Evolutionary conservation across 73 alveolate species (phyloP), one percentile per base, ranked within the genome.

Genomic region (Breviolum minutum): DNA sequence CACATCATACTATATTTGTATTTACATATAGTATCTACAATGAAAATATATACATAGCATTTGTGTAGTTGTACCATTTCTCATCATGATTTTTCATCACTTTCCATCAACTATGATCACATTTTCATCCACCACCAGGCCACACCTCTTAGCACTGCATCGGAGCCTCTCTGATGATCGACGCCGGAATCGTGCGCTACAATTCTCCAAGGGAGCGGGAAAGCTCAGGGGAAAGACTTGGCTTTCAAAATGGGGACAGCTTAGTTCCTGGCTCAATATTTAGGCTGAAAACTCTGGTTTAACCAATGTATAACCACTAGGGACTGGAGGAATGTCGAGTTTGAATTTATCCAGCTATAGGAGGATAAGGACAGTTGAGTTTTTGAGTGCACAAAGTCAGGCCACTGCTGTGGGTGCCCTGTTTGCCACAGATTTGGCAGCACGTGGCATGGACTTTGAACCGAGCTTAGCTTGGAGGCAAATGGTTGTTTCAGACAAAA

Each of bases 91-190:
- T 40, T 40, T 40, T 3, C 54, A 40, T 40, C 54, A 40, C 54
- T 40, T 40, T 40, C 54, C 54, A 40, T 40, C 54, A 40, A 40
- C 3, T 40, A 40, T 40, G 54, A 40, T 40, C 54, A 40, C 0
- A 22, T 22, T 40, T 40, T 40, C 54, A 40, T 7, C 29, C 30
- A 40, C 0, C 40, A 63, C 64, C 26, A 92, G 98, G 98, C 90
- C 98, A 30, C 91, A 90, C 48, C 90, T 92, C n/a, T 76, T 92
- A 40, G 85, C 98, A 8, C 22, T 92, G 98, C 98, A 92, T 26
- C 98, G 98, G 22, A 92, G 98, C 90, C 90, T 92, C 69, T 73
- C 98, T 8, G 98, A 77, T 7, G 98, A 92, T 48, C 98, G 98
- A 54, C 98, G 98, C 80, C 91, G 98, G 2, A 63, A 66, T 17